A percentile compares a stretch with the other conserved stretches of the same genome.
These are phyloP conservation scores for Globisporangium nodosum DNA, from an alignment of 352 stramenopile genomes.

Conservation along the genomic window DNA sequence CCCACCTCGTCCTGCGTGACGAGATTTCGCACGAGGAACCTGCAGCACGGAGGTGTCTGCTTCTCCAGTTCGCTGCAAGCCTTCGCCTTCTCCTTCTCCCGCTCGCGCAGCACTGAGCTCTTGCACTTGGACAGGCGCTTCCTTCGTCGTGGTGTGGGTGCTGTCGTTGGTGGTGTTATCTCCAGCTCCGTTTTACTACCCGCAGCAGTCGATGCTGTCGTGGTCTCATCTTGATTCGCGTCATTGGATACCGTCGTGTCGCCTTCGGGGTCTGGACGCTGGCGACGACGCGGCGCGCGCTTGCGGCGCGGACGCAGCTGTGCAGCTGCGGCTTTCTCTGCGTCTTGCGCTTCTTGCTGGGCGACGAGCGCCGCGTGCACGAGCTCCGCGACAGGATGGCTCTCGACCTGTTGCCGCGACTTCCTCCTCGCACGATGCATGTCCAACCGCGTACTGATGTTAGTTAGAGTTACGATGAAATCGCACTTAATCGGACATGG, in stretches of 20 bases:
- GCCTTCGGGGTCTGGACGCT: background rate
- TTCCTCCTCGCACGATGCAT: background rate
- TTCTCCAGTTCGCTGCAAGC: background rate
- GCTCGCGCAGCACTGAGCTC: constrained; percentile 11
- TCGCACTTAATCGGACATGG: background rate
- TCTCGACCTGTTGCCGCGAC: background rate
- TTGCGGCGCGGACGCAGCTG: constrained; percentile 7
- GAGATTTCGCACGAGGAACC: constrained; percentile 28
- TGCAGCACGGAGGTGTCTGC: background rate
- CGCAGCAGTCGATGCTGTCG: background rate
- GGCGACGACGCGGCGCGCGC: constrained; percentile 5
- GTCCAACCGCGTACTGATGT: background rate
- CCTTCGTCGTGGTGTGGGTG: constrained; percentile 2
- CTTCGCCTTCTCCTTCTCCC: constrained; percentile 1
- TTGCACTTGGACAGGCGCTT: constrained; percentile 37
- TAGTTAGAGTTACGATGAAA: background rate
- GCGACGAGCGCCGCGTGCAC: constrained; percentile 4
- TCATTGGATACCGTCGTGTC: background rate
- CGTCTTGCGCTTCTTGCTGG: background rate
- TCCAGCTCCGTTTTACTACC: background rate
- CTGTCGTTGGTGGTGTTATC: background rate
- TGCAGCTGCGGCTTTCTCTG: background rate
- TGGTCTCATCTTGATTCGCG: background rate
- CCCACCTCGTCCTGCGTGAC: constrained; percentile 37
- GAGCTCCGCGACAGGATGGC: background rate